Percentiles rank a stretch among this genome's conserved stretches.
These are phyloP conservation scores for Cyclotella kingstonii DNA, from an alignment of 108 stramenopile species.

Conservation along the genomic window DNA sequence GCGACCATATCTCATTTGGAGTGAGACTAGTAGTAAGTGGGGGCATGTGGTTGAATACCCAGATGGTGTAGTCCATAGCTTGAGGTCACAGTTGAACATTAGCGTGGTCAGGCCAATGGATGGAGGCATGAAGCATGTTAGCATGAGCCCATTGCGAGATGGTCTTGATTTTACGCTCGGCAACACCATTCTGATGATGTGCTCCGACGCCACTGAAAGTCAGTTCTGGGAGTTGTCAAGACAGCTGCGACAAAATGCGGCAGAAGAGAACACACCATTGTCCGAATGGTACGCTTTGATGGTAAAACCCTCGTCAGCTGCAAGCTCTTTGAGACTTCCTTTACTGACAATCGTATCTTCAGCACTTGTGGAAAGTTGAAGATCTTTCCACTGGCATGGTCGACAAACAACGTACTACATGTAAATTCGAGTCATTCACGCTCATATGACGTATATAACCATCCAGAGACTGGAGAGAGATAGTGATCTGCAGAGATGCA, in stretches of 20 bases:
- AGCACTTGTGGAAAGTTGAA: not conserved
- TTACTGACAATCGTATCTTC: not conserved
- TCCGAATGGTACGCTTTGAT: slow-evolving; percentile 19
- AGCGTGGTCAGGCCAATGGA: slow-evolving; percentile 48
- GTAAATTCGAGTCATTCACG: not conserved
- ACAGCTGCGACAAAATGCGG: slow-evolving; percentile 14
- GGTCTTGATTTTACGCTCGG: slow-evolving; percentile 45
- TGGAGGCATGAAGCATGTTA: slow-evolving; percentile 35
- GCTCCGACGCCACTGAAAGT: slow-evolving; percentile 47
- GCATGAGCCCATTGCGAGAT: slow-evolving; percentile 39
- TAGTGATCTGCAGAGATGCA: slow-evolving; percentile 7
- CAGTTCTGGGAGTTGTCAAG: slow-evolving; percentile 12
- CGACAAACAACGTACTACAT: not conserved
- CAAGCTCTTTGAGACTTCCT: not conserved
- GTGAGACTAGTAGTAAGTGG: slow-evolving; percentile 12
- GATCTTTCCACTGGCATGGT: slow-evolving; percentile 6
- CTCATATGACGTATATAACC: not conserved
- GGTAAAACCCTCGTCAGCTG: slow-evolving; percentile 4
- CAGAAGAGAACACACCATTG: slow-evolving; percentile 27
- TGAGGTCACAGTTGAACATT: slow-evolving; percentile 37
- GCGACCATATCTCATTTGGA: slow-evolving; percentile 31
- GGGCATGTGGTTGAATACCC: slow-evolving; percentile 40
- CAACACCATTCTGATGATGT: slow-evolving; percentile 59
- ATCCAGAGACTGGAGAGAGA: not conserved
- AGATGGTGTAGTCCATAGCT: slow-evolving; percentile 37